These are phyloP conservation scores for Mycena maculata DNA, from an alignment of 768 basidiomycete genomes.

Conservation along the genomic window DNA sequence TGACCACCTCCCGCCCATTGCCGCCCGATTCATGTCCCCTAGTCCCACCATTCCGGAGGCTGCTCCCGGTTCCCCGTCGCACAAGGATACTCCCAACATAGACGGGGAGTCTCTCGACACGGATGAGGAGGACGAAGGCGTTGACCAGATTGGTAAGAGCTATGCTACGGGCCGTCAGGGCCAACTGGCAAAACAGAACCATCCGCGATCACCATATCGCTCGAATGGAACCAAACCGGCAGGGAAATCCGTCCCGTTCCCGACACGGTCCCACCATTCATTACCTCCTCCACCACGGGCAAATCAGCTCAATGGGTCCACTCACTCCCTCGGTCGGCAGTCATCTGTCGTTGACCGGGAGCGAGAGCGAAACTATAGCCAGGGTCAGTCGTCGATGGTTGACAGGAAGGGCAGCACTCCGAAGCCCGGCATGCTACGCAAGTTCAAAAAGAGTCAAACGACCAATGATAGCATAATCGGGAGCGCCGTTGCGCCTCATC, in stretches of 20 bases:
- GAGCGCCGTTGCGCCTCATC: conserved; percentile 75
- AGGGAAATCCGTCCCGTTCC: conserved; percentile 73
- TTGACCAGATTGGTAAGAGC: conserved; percentile 62
- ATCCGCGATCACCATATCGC: conserved; percentile 85
- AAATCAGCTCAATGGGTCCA: conserved; percentile 68
- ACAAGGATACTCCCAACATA: conserved; percentile 71
- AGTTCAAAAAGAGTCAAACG: conserved; percentile 74
- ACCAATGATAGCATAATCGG: conserved; percentile 59
- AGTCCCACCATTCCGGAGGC: conserved; percentile 51
- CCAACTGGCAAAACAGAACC: conserved; percentile 64
- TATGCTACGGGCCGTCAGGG: conserved; percentile 47
- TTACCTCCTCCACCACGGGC: conserved; percentile 73
- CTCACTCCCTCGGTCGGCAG: conserved; percentile 81
- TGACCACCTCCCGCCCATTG: conserved; percentile 87
- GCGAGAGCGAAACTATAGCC: conserved; percentile 64
- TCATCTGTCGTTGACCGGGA: conserved; percentile 64
- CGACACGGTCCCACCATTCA: conserved; percentile 83
- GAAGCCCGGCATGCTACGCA: conserved; percentile 69
- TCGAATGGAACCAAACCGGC: conserved; percentile 53
- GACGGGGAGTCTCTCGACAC: conserved; percentile 78
- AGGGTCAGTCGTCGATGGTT: conserved; percentile 49
- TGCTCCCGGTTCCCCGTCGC: conserved; percentile 39
- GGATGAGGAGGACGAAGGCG: conserved; percentile 77
- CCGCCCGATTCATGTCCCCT: conserved; percentile 91
- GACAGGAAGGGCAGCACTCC: conserved; percentile 49